phyloP scores from a whole-genome alignment of 345 rosid species.

The Brassica napus region DNA sequence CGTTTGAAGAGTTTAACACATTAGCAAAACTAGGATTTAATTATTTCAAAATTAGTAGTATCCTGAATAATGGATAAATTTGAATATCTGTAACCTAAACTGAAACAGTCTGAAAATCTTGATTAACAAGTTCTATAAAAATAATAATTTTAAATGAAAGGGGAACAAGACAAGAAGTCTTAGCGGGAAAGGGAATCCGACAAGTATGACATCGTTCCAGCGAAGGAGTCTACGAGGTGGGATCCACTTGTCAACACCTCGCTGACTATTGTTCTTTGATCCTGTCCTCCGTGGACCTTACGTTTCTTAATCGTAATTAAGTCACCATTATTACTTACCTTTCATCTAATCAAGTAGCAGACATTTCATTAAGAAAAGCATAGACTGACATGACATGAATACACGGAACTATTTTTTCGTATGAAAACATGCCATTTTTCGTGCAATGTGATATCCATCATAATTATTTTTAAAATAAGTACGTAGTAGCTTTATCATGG shows the following conservation, averaged over 20 bases:
- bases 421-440: conserved; percentile 3
- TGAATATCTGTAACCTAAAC: conserved; percentile 28
- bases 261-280: conserved; percentile 31
- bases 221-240: conserved; percentile 33
- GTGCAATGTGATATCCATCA: not conserved
- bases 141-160: not conserved
- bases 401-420: not conserved
- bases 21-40: not conserved
- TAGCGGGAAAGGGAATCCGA: conserved; percentile 46
- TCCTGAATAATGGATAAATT: not conserved
- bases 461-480: not conserved
- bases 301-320: conserved; percentile 12
- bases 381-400: not conserved
- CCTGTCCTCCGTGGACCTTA: conserved; percentile 29
- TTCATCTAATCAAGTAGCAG: not conserved
- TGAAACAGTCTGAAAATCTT: conserved; percentile 20
- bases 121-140: not conserved
- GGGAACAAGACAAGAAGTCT: conserved; percentile 33
- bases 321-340: conserved; percentile 3
- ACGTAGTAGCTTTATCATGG: too few relatives aligned
- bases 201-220: conserved; percentile 42
- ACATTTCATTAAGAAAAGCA: not conserved
- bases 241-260: conserved; percentile 33
- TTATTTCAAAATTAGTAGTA: not conserved
- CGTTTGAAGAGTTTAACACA: not conserved